Evolutionary conservation across 768 basidiomycete genomes (phyloP).

Genomic region (Suillus placidus): DNA sequence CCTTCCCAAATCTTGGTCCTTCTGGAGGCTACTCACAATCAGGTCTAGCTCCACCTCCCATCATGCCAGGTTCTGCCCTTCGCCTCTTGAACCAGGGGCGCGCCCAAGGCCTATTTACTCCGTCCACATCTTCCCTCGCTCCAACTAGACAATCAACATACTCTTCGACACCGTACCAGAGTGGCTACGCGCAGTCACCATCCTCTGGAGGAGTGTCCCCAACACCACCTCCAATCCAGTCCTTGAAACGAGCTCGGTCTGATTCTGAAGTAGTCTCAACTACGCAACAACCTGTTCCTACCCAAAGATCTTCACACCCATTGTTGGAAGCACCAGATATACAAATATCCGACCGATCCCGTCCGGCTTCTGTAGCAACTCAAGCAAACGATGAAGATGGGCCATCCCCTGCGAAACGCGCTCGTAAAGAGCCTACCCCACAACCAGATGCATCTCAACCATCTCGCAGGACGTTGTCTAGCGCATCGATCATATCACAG

Average conservation of each 20-base stretch:
- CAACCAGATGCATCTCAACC: slow-evolving; percentile 35
- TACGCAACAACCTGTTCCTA: slow-evolving; percentile 15
- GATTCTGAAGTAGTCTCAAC: slow-evolving; percentile 57
- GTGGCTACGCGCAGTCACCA: slow-evolving; percentile 52
- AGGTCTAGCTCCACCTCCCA: slow-evolving; percentile 75
- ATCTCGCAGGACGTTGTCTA: slow-evolving; percentile 14
- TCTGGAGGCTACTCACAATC: slow-evolving; percentile 53
- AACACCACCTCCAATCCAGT: slow-evolving; percentile 51
- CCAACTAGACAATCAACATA: slow-evolving; percentile 49
- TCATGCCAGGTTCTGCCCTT: slow-evolving; percentile 86
- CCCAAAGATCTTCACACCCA: slow-evolving; percentile 26
- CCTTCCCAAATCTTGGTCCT: slow-evolving; percentile 54
- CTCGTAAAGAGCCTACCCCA: slow-evolving; percentile 55
- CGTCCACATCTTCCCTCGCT: slow-evolving; percentile 68
- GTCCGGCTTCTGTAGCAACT: slow-evolving; percentile 53
- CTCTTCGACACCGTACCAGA: slow-evolving; percentile 54
- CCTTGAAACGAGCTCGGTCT: slow-evolving; percentile 64
- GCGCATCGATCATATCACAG: slow-evolving; percentile 20
- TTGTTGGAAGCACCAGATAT: slow-evolving; percentile 46
- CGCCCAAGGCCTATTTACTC: slow-evolving; percentile 84
- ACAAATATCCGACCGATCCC: slow-evolving; percentile 48
- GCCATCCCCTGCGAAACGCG: slow-evolving; percentile 73
- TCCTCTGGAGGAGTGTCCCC: slow-evolving; percentile 40
- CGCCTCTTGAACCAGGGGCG: slow-evolving; percentile 84
- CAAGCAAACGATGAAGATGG: slow-evolving; percentile 59